Evolutionary conservation across 352 stramenopile genomes (phyloP).

Genomic region (Elongisporangium prolatum): DNA sequence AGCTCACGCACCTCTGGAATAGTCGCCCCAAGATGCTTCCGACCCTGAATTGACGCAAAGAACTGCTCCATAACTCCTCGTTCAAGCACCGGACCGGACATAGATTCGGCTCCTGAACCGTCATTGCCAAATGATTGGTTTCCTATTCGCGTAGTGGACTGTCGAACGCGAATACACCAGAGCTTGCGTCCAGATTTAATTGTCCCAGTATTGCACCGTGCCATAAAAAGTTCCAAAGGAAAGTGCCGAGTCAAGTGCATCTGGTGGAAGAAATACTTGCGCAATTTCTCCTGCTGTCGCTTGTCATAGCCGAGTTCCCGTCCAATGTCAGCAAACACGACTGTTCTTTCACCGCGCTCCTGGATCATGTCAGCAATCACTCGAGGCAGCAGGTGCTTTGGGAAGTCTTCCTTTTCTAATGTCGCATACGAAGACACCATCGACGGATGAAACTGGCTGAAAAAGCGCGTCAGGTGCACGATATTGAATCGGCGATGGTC

Average conservation of each 20-base stretch:
- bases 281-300: slow-evolving; percentile 72
- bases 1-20: slow-evolving; percentile 79
- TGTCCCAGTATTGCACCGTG: slow-evolving; percentile 56
- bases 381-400: slow-evolving; percentile 52
- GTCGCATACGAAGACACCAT: slow-evolving; percentile 58
- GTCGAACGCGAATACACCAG: slow-evolving; percentile 64
- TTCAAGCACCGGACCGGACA: slow-evolving; percentile 46
- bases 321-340: slow-evolving; percentile 82
- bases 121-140: slow-evolving; percentile 12
- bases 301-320: slow-evolving; percentile 77
- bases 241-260: slow-evolving; percentile 51
- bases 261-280: slow-evolving; percentile 80
- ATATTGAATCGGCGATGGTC: slow-evolving; percentile 78
- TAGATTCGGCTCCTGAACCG: slow-evolving; percentile 2
- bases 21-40: slow-evolving; percentile 44
- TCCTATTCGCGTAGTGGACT: slow-evolving; percentile 15
- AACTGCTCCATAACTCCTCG: slow-evolving; percentile 81
- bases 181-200: slow-evolving; percentile 68
- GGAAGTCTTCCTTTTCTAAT: slow-evolving; percentile 49
- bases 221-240: slow-evolving; percentile 78
- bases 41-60: slow-evolving; percentile 50
- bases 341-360: slow-evolving; percentile 58
- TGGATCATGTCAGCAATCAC: slow-evolving; percentile 63
- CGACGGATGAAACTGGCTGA: slow-evolving; percentile 50
- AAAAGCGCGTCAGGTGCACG: slow-evolving; percentile 67